These are phyloP conservation scores for Boletus sensibilis DNA, from an alignment of 768 basidiomycete genomes.

Conservation along the genomic window DNA sequence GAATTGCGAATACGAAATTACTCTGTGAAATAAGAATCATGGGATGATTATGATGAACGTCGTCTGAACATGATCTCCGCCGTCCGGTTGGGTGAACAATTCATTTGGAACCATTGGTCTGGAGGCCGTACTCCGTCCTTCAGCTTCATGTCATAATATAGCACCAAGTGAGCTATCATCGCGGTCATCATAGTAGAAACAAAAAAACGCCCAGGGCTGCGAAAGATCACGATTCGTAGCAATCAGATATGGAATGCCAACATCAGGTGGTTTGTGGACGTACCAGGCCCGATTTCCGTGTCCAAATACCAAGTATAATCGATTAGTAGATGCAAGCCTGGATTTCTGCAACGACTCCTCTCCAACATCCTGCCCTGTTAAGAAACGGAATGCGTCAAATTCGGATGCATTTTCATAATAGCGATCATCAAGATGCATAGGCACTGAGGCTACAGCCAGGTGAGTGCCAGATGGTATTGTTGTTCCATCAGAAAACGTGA, in stretches of 20 bases:
- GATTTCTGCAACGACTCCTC: conserved; percentile 26
- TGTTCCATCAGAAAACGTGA: conserved; percentile 36
- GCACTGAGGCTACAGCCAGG: conserved; percentile 31
- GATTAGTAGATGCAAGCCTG: conserved; percentile 31
- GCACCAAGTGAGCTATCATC: conserved; percentile 40
- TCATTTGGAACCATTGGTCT: conserved; percentile 36
- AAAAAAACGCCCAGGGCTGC: conserved; percentile 45
- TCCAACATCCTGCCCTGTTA: conserved; percentile 24
- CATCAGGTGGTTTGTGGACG: conserved; percentile 9
- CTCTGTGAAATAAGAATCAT: conserved; percentile 7
- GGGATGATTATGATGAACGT: conserved; percentile 15
- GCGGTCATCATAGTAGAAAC: conserved; percentile 40
- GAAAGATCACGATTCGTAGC: neutral
- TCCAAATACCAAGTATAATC: conserved; percentile 37
- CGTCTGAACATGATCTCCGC: conserved; percentile 40
- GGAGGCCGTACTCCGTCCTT: conserved; percentile 37
- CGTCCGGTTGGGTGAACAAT: conserved; percentile 35
- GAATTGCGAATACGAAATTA: conserved; percentile 11
- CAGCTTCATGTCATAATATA: conserved; percentile 41
- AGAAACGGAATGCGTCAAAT: conserved; percentile 45
- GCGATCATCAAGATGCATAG: conserved; percentile 41
- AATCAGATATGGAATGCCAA: conserved; percentile 4
- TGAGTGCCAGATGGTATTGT: conserved; percentile 39
- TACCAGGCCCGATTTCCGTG: conserved; percentile 37
- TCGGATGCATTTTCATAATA: conserved; percentile 42